Base-by-base conservation (phyloP, 140 eudicot genomes). In the Flaveria floridana region DNA sequence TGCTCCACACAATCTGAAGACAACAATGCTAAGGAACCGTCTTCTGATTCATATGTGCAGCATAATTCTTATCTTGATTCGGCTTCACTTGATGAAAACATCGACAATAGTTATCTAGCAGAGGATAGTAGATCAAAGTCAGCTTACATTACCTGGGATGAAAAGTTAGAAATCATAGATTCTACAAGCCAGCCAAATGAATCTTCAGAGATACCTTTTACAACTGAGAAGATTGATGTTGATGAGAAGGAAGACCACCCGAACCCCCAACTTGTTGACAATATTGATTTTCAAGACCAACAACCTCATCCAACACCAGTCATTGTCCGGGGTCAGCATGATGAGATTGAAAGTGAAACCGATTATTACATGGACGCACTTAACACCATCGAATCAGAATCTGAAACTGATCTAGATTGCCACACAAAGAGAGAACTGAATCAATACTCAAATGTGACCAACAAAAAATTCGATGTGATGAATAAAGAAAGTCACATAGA, bases 351-450 rank as follows among this genome's bases (percentile, higher is more conserved):
- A 68, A 95, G 99, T 34, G 97, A 91, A 84, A 81, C 99, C 4
- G 99, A 91, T 69, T 77, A 80, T 82, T 95, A 76, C 82, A 71
- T 91, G 86, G 99, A 95, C 84, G 99, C 99, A 55, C 99, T 87
- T 73, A 91, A 89, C 76, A 89, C 92, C 9, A 88, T 91, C 64
- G 99, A 95, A 76, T 87, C 97, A 58, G 99, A 95, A 75, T 75
- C 85, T 28, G 99, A 95, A 88, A 84, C 85, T 65, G 99, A 95
- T 75, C 4, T 76, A 26, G 97, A 86, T 68, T 80, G 77, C 66
- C 93, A 82, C 52, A 87, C 88, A 34, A 91, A 85, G 82, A 76
- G 82, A 76, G 86, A 78, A 80, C 56, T 73, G 55, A 81, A 89
- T 46, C 79, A 73, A 26, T 70, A 28, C 72, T 75, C 82, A 37